These are phyloP conservation scores for Trametes cubensis DNA, from an alignment of 768 basidiomycete genomes.

Conservation along the genomic window DNA sequence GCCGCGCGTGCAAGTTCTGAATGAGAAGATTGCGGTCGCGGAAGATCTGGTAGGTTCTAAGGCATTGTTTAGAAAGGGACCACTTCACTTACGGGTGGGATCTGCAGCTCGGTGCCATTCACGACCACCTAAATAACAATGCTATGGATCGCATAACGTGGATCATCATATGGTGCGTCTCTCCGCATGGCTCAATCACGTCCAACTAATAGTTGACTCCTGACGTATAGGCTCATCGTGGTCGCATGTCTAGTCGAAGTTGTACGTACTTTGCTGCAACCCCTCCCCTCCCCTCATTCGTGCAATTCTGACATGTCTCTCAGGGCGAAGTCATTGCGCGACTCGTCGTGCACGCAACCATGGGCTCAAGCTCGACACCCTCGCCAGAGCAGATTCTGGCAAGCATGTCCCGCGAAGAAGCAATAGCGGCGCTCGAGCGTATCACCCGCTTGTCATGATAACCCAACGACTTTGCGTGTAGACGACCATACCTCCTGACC, in stretches of 20 bases:
- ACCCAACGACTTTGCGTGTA: not conserved
- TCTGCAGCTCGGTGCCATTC: constrained; percentile 81
- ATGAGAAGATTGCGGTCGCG: constrained; percentile 85
- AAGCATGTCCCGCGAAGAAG: constrained; percentile 24
- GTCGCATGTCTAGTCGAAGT: constrained; percentile 88
- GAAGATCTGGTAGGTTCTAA: constrained; percentile 76
- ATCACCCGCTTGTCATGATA: constrained; percentile 2
- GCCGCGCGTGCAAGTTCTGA: constrained; percentile 78
- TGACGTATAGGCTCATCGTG: constrained; percentile 75
- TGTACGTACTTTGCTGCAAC: constrained; percentile 46
- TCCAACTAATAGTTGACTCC: constrained; percentile 17
- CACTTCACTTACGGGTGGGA: not conserved
- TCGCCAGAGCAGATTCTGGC: constrained; percentile 15
- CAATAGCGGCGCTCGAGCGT: constrained; percentile 23
- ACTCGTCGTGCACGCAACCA: constrained; percentile 65
- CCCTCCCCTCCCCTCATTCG: too few species aligned
- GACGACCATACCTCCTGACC: too few species aligned
- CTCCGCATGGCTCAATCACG: constrained; percentile 44
- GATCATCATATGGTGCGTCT: constrained; percentile 64
- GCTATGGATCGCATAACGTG: constrained; percentile 91
- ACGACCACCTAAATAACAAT: constrained; percentile 87
- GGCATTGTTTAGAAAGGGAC: not conserved
- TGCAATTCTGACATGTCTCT: not conserved
- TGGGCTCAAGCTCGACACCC: constrained; percentile 24
- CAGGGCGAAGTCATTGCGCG: constrained; percentile 86